Evolutionary conservation across 495 filamentous ascomycete genomes (phyloP), one percentile per base, ranked within the genome.

Genomic region (Neurospora terricola): DNA sequence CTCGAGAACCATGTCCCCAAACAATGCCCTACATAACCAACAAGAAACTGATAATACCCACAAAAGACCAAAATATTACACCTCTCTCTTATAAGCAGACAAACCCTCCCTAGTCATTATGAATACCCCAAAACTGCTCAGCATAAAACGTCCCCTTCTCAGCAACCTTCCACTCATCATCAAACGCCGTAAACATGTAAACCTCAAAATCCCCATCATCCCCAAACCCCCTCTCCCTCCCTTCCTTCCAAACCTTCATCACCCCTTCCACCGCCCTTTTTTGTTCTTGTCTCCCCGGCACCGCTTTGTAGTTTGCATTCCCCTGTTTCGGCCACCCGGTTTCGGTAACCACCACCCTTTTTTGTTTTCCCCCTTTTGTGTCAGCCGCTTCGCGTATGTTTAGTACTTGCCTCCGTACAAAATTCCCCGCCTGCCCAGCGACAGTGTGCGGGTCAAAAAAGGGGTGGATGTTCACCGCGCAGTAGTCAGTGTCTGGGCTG

Each of bases 311-410:
- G 75, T 94, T 94, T 11, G 88, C 70, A 5, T 83, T 73, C 4
- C 94, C 94, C 66, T 85, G 76, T 73, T 81, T 83, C 23, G 94
- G 94, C 94, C 94, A 97, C n/a, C 94, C 94, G 3, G 90, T 89
- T 82, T 97, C 94, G 5, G 90, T 92, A 34, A 86, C 82, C 36
- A 86, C 81, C 16, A 87, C 76, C 16, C 78, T 76, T 75, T 83
- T 78, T 59, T 48, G 78, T 23, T 72, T n/a, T 69, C 82, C 40
- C 40, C 16, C 38, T n/a, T n/a, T n/a, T n/a, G n/a, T n/a, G n/a
- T n/a, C n/a, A 36, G 6, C 7, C 36, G 6, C 78, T 40, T 75
- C 78, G 39, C 74, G 74, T 34, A 86, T 78, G 38, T 78, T 80
- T 3, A 82, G 81, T 45, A 97, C 86, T 37, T 83, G 83, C 23